Evolutionary conservation across 169 alveolate genomes (phyloP).

Genomic region (Babesia gibsoni): DNA sequence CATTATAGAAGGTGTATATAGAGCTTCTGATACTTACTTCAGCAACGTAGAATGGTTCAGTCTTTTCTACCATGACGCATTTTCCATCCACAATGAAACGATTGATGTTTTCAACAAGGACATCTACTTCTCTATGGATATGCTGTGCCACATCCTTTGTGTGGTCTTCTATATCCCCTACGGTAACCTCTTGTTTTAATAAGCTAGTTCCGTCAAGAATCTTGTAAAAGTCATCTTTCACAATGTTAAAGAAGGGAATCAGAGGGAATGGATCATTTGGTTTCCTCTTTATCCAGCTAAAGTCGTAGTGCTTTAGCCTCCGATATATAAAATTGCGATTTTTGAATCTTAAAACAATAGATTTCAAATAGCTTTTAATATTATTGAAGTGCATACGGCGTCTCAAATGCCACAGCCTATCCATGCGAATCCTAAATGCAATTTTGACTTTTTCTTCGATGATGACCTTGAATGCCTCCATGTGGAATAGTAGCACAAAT

Average conservation of each 20-base stretch:
- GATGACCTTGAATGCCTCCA: neutral
- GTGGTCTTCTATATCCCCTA: neutral
- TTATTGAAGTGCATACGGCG: neutral
- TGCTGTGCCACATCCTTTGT: neutral
- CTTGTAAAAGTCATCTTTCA: neutral
- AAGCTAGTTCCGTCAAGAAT: neutral
- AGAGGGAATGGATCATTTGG: neutral
- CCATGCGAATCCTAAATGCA: neutral
- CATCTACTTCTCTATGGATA: neutral
- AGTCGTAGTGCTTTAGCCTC: neutral
- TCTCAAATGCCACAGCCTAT: neutral
- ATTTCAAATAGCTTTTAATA: neutral
- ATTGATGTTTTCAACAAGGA: neutral
- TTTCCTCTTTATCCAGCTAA: neutral
- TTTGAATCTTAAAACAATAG: neutral
- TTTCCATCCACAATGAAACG: neutral
- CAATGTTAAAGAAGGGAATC: neutral
- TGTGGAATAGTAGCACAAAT: neutral
- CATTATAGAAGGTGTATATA: neutral
- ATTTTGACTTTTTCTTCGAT: neutral
- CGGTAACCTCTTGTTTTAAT: neutral
- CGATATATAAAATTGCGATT: neutral
- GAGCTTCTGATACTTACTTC: neutral
- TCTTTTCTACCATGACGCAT: neutral
- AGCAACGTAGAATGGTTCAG: constrained; percentile 8